Evolutionary conservation across 192 early-diverging fungal genomes (phyloP).

Genomic region (Backusella sp.): DNA sequence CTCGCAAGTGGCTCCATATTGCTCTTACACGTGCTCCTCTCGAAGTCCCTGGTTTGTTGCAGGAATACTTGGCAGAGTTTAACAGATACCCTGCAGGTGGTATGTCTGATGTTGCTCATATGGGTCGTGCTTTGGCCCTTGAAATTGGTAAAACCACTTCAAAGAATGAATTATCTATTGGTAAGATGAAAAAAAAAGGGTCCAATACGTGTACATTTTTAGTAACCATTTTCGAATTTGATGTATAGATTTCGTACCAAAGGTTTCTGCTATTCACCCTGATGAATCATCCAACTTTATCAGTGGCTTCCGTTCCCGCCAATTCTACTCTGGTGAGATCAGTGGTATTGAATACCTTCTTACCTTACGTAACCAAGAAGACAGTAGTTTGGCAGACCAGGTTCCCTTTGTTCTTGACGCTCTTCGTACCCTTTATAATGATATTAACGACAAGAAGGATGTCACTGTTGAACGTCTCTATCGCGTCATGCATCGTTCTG

Average conservation of each 20-base stretch:
- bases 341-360: constrained; percentile 37
- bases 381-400: constrained; percentile 32
- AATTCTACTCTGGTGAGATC: constrained; percentile 53
- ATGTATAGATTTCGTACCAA: constrained; percentile 33
- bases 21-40: constrained; percentile 62
- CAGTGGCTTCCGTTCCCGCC: constrained; percentile 47
- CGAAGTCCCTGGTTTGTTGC: constrained; percentile 67
- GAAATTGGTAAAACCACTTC: constrained; percentile 51
- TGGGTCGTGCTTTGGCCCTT: constrained; percentile 71
- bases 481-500: constrained; percentile 52
- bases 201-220: constrained; percentile 28
- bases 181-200: constrained; percentile 33
- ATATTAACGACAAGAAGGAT: constrained; percentile 38
- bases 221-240: not conserved
- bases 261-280: constrained; percentile 36
- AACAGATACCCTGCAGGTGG: constrained; percentile 54
- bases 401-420: constrained; percentile 34
- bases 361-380: constrained; percentile 5
- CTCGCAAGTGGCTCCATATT: constrained; percentile 65
- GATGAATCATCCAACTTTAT: constrained; percentile 59
- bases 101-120: constrained; percentile 51
- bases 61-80: constrained; percentile 67
- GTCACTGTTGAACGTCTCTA: constrained; percentile 51
- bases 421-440: constrained; percentile 34
- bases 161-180: constrained; percentile 30